These are phyloP conservation scores for Stemphylium beticola DNA, from an alignment of 2,329 filamentous ascomycete species.

Conservation along the genomic window DNA sequence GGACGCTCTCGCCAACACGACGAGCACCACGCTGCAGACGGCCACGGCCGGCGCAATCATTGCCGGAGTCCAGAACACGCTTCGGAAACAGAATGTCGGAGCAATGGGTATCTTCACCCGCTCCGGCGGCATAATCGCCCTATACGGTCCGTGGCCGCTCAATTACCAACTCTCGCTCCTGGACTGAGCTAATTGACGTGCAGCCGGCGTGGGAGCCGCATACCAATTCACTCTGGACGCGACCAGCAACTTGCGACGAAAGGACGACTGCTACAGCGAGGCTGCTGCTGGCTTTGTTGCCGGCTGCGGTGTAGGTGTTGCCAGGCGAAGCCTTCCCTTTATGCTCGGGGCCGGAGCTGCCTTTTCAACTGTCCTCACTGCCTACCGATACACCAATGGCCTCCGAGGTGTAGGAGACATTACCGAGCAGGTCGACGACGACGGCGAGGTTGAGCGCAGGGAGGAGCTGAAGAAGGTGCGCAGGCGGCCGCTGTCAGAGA, in stretches of 20 bases:
- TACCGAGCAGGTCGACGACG: conserved; percentile 63
- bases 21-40: conserved; percentile 69
- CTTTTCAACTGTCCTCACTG: conserved; percentile 64
- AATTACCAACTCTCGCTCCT: neutral
- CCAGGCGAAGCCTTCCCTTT: conserved; percentile 69
- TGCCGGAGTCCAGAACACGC: conserved; percentile 83
- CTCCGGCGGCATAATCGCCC: conserved; percentile 74
- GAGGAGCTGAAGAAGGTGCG: conserved; percentile 75
- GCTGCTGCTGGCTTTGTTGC: conserved; percentile 77
- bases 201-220: conserved; percentile 74
- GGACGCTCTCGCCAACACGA: conserved; percentile 73
- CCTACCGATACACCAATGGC: conserved; percentile 73
- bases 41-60: conserved; percentile 72
- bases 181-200: conserved; percentile 36
- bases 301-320: conserved; percentile 74
- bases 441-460: conserved; percentile 78
- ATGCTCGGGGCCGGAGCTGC: conserved; percentile 71
- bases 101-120: conserved; percentile 80
- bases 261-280: conserved; percentile 78
- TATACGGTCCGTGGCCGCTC: conserved; percentile 62
- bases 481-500: conserved; percentile 78
- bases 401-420: conserved; percentile 56
- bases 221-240: conserved; percentile 80
- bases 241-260: conserved; percentile 83
- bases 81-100: conserved; percentile 82